A percentile compares a stretch with the other conserved stretches of the same genome.
Conservation (phyloP, 345 rosid species). For the Litchi chinensis region DNA sequence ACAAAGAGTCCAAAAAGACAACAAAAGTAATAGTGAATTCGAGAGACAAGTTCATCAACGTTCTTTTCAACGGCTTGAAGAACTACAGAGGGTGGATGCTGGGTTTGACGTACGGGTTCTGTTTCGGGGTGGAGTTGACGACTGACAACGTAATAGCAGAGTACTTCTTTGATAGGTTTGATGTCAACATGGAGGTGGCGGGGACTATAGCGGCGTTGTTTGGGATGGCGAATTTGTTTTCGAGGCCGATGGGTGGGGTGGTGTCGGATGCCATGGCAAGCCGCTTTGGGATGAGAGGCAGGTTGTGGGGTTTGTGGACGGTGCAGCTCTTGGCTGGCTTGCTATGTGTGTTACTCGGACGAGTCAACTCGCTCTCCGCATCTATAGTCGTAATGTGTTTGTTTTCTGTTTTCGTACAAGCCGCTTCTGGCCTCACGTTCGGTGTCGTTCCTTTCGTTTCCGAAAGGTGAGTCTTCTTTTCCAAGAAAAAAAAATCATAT, state of each 20-base stretch:
- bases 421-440: slow-evolving; percentile 80
- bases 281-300: slow-evolving; percentile 72
- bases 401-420: slow-evolving; percentile 77
- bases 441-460: slow-evolving; percentile 90
- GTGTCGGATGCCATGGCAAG: slow-evolving; percentile 58
- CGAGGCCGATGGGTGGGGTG: slow-evolving; percentile 79
- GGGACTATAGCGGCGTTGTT: slow-evolving; percentile 76
- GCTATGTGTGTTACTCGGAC: slow-evolving; percentile 63
- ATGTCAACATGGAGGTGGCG: slow-evolving; percentile 60
- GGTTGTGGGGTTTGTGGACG: slow-evolving; percentile 81
- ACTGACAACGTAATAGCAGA: slow-evolving; percentile 69
- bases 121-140: slow-evolving; percentile 79
- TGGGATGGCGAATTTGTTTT: slow-evolving; percentile 57
- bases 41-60: slow-evolving; percentile 30
- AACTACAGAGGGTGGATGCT: slow-evolving; percentile 86
- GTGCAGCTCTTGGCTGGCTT: slow-evolving; percentile 71
- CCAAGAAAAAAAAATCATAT: too few species aligned
- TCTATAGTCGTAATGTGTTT: slow-evolving; percentile 60
- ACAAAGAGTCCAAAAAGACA: slow-evolving; percentile 7
- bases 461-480: slow-evolving; percentile 41
- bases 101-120: slow-evolving; percentile 56
- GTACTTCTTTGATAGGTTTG: slow-evolving; percentile 74
- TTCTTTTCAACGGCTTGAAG: slow-evolving; percentile 52
- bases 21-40: neutral
- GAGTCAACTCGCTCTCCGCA: slow-evolving; percentile 54